phyloP scores from a whole-genome alignment of 768 basidiomycete genomes.

The Boletus vinaceobasis region DNA sequence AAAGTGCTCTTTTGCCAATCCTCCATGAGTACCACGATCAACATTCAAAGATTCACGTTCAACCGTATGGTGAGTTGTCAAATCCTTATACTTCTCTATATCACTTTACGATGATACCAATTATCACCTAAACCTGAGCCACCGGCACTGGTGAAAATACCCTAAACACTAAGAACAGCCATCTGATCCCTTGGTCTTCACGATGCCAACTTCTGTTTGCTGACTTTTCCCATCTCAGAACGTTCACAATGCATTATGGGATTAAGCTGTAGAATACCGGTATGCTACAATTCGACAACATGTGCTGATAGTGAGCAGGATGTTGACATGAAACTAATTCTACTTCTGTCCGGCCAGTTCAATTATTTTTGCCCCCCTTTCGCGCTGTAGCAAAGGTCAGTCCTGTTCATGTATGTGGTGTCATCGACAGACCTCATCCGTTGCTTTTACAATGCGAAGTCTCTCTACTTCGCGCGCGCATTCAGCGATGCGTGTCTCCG shows the following conservation, averaged over 20 bases:
- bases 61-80: constrained; percentile 6
- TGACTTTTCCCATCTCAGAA: constrained; percentile 13
- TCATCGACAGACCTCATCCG: constrained; percentile 51
- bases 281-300: neutral
- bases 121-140: constrained; percentile 29
- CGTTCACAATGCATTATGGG: neutral
- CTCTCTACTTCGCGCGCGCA: constrained; percentile 75
- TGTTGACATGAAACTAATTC: neutral
- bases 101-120: constrained; percentile 18
- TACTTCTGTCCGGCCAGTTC: constrained; percentile 31
- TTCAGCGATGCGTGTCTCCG: constrained; percentile 60
- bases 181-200: constrained; percentile 22
- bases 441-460: constrained; percentile 58
- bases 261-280: neutral
- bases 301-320: neutral
- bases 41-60: neutral
- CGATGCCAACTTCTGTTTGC: neutral
- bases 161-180: constrained; percentile 35
- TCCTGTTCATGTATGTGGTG: neutral
- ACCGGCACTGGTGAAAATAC: constrained; percentile 30
- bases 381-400: constrained; percentile 37
- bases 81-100: neutral
- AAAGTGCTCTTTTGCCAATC: neutral
- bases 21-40: too few relatives aligned
- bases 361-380: constrained; percentile 50